Evolutionary conservation across 768 basidiomycete genomes (phyloP), one percentile per base, ranked within the genome.

Genomic region (Boletus fagicola): DNA sequence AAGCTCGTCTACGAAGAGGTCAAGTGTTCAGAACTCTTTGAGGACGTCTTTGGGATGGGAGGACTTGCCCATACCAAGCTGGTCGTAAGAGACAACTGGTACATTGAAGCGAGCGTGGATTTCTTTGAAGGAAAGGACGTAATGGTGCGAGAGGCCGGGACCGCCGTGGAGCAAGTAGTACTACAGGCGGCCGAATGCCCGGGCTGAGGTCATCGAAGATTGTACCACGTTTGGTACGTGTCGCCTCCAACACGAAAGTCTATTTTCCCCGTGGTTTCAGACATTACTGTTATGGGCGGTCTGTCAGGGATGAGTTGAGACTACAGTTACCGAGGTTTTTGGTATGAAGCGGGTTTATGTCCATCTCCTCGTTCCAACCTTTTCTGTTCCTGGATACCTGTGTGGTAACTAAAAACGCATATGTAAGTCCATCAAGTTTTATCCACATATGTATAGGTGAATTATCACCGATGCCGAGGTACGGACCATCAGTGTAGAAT

Each of bases 1-100:
- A 30, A 85, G 77, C 70, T 85, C 80, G 44, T 78, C 77, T 49
- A 80, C 63, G 70, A 82, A 84, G 3, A 85, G 75, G 30, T 9
- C 30, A 30, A 30, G 30, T 30, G 30, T 30, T 8, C 77, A 77
- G 63, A 80, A 79, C 28, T 57, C 62, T 16, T 55, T 57, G 0
- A 46, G 51, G 7, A 43, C 53, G 15, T 51, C 26, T 3, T 62
- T 70, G 1, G 75, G 71, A 53, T 78, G 80, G 15, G 78, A 77
- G 3, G 80, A 81, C 46, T 65, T 60, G 13, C 74, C 78, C 60
- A 65, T 75, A 10, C 82, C 81, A 47, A 82, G 62, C 68, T 81
- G 80, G 59, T 81, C 82, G 57, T 82, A 83, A 60, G 80, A 72
- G 42, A 82, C 62, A 54, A 82, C 73, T 2, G 78, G 76, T 40